Evolutionary conservation across 2,329 filamentous ascomycete species (phyloP), one percentile per base, ranked within the genome.

Genomic region (Trichoderma atrobrunneum): DNA sequence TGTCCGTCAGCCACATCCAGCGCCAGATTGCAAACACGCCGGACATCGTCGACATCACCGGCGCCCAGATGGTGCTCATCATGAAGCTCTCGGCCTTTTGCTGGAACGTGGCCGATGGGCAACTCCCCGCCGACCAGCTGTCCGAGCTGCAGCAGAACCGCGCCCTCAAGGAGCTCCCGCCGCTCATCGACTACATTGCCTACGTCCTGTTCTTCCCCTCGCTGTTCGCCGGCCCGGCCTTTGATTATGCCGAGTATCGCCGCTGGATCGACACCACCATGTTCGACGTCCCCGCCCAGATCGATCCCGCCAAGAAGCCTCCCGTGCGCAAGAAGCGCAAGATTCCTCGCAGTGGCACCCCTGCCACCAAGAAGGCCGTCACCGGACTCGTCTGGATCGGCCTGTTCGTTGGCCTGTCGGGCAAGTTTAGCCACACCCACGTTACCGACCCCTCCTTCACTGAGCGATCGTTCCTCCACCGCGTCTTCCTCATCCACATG

Each of bases 81-180:
- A 99, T 99, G 94, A 99, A 99, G 82, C 89, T 99, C 43, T 94
- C 91, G 26, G 93, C 95, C 6, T 99, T 99, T 79, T 97, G 94
- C 84, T 99, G 96, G 96, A 98, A 98, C 79, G 91, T 98, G 10
- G 94, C 96, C 78, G 96, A 99, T 80, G 97, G 96, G 24, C 90
- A 91, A 72, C 86, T 97, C 24, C 90, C 93, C 3, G 89, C 92
- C 21, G 87, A 91, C 57, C 89, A 95, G 72, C 88, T 99, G n/a
- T 93, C 93, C 1, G 93, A 96, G 64, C 89, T 92, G 60, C 96
- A 99, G 80, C 95, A 92, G 78, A 92, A 95, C 75, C 90, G 93
- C 34, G 92, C 92, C 61, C 87, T 99, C 56, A 87, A 86, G 68
- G 83, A 93, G 60, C 86, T 99, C 70, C 97, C 97, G 0, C 81